phyloP scores from a whole-genome alignment of 768 basidiomycete genomes.

The Leccinum longicurvipes region DNA sequence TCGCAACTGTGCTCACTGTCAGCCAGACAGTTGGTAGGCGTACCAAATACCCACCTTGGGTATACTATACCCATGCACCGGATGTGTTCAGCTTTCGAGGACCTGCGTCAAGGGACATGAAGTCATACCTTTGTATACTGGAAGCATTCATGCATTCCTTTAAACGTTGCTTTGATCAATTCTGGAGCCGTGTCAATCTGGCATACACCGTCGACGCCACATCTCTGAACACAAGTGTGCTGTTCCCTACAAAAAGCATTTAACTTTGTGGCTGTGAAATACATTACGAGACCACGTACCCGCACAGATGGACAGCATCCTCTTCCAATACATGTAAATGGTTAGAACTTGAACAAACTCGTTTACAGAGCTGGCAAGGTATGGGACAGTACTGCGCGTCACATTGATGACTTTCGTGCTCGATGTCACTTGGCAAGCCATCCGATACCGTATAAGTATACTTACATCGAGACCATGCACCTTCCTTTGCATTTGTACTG shows the following conservation, averaged over 20 bases:
- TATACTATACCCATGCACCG: constrained; percentile 39
- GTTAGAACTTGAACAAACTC: constrained; percentile 42
- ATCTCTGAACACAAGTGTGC: constrained; percentile 46
- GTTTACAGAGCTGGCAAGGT: constrained; percentile 51
- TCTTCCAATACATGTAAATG: constrained; percentile 52
- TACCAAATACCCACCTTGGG: constrained; percentile 39
- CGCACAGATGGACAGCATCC: constrained; percentile 51
- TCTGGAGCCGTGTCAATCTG: constrained; percentile 55
- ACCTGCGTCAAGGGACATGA: not conserved
- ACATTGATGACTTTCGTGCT: constrained; percentile 48
- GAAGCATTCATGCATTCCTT: constrained; percentile 56
- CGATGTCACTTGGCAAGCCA: constrained; percentile 37
- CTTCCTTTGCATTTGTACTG: constrained; percentile 39
- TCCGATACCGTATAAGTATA: not conserved
- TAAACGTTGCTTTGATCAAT: constrained; percentile 58
- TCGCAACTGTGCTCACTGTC: constrained; percentile 29
- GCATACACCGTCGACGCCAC: constrained; percentile 49
- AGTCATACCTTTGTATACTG: constrained; percentile 55
- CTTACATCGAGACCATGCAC: constrained; percentile 43
- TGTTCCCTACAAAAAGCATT: constrained; percentile 31
- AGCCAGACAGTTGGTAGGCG: not conserved
- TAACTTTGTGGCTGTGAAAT: constrained; percentile 5
- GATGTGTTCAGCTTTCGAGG: not conserved
- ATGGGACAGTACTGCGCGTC: constrained; percentile 51
- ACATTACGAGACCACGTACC: constrained; percentile 34